phyloP scores from a whole-genome alignment of 1,139 yeast species.

The Sugiyamaella grinbergsii region DNA sequence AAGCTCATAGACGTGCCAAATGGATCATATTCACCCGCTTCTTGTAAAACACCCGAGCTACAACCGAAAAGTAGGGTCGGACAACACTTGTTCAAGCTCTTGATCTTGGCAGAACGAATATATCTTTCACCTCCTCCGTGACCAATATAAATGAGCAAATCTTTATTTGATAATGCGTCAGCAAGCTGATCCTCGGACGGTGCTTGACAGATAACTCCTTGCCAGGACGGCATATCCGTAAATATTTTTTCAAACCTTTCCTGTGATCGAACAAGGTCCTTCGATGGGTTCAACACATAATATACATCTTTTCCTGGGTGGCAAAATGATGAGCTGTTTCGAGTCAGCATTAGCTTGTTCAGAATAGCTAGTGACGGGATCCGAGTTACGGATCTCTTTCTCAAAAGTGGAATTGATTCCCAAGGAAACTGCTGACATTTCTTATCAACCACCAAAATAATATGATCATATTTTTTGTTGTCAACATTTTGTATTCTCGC shows the following conservation, averaged over 20 bases:
- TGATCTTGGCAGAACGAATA: constrained; percentile 54
- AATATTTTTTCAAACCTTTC: constrained; percentile 56
- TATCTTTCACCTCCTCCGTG: constrained; percentile 96
- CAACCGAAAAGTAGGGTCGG: constrained; percentile 87
- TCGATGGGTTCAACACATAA: constrained; percentile 78
- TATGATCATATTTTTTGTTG: constrained; percentile 48
- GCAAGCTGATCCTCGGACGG: constrained; percentile 61
- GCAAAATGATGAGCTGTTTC: constrained; percentile 20
- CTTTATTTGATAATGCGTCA: constrained; percentile 46
- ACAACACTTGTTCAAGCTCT: constrained; percentile 52
- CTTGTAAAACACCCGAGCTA: constrained; percentile 73
- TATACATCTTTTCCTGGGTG: constrained; percentile 43
- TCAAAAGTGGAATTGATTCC: constrained; percentile 72
- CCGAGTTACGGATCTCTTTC: constrained; percentile 62
- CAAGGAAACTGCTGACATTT: constrained; percentile 74
- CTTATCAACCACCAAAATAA: constrained; percentile 68
- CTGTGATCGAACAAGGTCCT: constrained; percentile 74
- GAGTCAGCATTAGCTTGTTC: constrained; percentile 41
- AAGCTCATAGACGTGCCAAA: constrained; percentile 78
- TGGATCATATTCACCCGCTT: constrained; percentile 66
- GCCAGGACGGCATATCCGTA: constrained; percentile 49
- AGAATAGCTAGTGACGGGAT: constrained; percentile 66
- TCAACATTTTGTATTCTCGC: constrained; percentile 20
- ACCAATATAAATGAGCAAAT: constrained; percentile 79
- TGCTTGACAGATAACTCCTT: constrained; percentile 53